Evolutionary conservation across 805 yeast genomes (phyloP), one percentile per base, ranked within the genome.

Genomic region (Myxozyma udenii): DNA sequence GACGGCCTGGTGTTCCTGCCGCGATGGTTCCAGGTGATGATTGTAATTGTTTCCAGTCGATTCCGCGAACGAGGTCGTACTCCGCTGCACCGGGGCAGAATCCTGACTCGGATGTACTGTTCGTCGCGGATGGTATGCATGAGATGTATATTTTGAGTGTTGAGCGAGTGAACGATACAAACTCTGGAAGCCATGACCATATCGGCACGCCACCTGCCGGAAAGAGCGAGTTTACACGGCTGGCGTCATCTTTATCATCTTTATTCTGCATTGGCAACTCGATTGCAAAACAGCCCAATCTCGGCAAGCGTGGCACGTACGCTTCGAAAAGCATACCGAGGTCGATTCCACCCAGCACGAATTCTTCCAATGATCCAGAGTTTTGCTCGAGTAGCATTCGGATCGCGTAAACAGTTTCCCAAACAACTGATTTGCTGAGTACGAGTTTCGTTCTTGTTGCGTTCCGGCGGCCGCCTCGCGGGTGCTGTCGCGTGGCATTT

Each of bases 351-450:
- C 54, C 60, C 23, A 55, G 35, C 21, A 55, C 54, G 9, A 55
- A 36, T 24, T 55, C 54, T 35, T 55, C 54, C 38, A 55, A 26
- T 18, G 60, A 41, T 12, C n/a, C 19, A 1, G 60, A 47, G 24
- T 55, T 55, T 45, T 55, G 60, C 35, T 55, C 60, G 14, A 55
- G 42, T 16, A 55, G 47, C 58, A 55, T 55, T 38, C 60, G 45
- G 22, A 55, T 38, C 2, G 60, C 49, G 25, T 55, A 55, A n/a
- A 48, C 33, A 7, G 48, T 52, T 43, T 55, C 60, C 60, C 60
- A 55, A 19, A 47, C 24, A 2, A 44, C 49, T 6, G 55, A 48
- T 28, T 55, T 55, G 39, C 55, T 53, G 37, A 52, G 36, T 16
- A 19, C 21, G 14, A 44, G 19, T 2, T 36, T 28, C n/a, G n/a